phyloP scores from a whole-genome alignment of 1,284 basidiomycete genomes.

The Nidula niveotomentosa region DNA sequence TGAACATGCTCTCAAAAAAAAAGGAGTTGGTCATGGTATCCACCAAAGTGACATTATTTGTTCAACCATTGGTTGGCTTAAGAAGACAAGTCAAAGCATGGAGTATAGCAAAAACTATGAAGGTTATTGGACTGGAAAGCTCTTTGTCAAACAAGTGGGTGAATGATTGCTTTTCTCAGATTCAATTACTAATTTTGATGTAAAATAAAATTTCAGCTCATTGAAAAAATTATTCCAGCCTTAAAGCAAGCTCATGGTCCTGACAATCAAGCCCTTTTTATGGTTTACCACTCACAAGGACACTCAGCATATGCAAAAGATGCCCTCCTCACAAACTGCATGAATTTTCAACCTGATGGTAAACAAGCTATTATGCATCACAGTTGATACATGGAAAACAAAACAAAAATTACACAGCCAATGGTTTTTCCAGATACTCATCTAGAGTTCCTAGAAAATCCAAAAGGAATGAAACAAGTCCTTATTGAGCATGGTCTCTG shows the following conservation, averaged over 20 bases:
- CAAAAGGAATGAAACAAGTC: slow-evolving; percentile 17
- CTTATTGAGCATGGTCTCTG: slow-evolving; percentile 16
- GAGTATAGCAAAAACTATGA: slow-evolving; percentile 45
- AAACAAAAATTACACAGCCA: not conserved
- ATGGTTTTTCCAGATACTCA: no score
- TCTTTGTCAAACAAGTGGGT: slow-evolving; percentile 34
- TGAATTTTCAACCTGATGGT: not conserved
- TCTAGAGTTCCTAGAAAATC: not conserved
- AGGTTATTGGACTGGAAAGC: slow-evolving; percentile 40
- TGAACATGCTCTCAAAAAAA: slow-evolving; percentile 29
- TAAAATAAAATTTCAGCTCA: slow-evolving; percentile 19
- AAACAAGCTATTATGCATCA: not conserved
- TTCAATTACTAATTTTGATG: not conserved
- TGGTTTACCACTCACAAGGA: not conserved
- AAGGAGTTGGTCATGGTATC: slow-evolving; percentile 33
- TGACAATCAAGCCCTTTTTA: not conserved
- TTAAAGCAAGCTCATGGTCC: not conserved
- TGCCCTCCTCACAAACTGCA: not conserved
- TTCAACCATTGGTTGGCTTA: slow-evolving; percentile 25
- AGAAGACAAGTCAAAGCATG: slow-evolving; percentile 26
- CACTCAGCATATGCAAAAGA: not conserved
- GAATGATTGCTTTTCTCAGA: not conserved
- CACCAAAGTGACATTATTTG: slow-evolving; percentile 30
- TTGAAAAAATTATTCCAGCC: slow-evolving; percentile 33
- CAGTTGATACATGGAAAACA: not conserved